Conservation (phyloP, 2,329 filamentous ascomycete species). For the Kalaharituber pfeilii region DNA sequence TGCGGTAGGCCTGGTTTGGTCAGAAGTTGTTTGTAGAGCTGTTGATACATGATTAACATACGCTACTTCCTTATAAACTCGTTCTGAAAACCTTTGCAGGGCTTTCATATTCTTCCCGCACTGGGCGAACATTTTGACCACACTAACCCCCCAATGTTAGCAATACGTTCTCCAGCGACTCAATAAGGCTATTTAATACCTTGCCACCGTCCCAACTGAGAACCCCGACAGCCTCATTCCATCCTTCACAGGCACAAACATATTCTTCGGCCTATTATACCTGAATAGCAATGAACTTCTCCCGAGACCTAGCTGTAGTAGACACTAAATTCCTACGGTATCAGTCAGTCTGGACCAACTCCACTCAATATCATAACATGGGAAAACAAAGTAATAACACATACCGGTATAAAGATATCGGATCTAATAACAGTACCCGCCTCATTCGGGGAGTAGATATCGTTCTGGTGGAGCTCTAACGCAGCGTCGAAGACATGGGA, state of each 20-base stretch:
- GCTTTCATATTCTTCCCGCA: constrained; percentile 16
- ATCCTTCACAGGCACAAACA: constrained; percentile 35
- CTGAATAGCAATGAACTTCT: constrained; percentile 54
- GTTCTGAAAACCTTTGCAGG: constrained; percentile 14
- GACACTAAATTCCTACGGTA: constrained; percentile 28
- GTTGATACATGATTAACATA: constrained; percentile 1
- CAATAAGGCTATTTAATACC: constrained; percentile 4
- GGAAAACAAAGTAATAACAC: not conserved
- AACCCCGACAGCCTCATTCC: constrained; percentile 35
- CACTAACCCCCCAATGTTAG: constrained; percentile 11
- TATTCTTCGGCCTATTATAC: constrained; percentile 37
- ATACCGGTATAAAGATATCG: constrained; percentile 25
- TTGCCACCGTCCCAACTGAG: constrained; percentile 29
- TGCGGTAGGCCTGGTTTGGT: constrained; percentile 5
- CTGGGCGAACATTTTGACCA: constrained; percentile 16
- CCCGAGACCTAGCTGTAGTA: constrained; percentile 51
- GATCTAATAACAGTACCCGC: constrained; percentile 25
- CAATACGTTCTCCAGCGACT: not conserved
- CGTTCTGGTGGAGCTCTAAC: constrained; percentile 25
- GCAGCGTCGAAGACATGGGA: constrained; percentile 48
- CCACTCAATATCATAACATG: not conserved
- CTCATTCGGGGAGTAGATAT: constrained; percentile 17
- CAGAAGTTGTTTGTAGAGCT: too few species aligned
- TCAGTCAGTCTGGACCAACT: constrained; percentile 5
- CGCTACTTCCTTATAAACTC: constrained; percentile 7